Conservation (phyloP, 208 protist species). For the Polymyxa betae region DNA sequence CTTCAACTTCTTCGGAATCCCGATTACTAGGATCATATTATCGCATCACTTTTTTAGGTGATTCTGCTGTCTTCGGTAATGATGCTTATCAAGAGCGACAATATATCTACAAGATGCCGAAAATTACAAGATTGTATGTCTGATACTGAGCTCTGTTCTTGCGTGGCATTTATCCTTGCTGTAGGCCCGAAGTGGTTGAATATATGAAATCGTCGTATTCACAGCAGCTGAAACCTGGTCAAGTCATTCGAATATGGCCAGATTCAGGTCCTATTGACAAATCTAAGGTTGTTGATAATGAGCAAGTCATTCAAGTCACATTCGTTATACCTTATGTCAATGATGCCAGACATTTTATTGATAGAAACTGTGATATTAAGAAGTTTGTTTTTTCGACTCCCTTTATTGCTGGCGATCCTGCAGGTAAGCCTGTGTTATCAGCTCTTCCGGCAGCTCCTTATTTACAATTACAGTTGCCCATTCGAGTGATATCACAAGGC, state of each 20-base stretch:
- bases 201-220: constrained; percentile 10
- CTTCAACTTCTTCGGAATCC: not conserved
- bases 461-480: not conserved
- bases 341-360: not conserved
- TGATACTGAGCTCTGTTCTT: not conserved
- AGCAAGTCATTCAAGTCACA: constrained; percentile 26
- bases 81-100: not conserved
- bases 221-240: not conserved
- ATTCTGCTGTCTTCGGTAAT: constrained; percentile 19
- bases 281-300: not conserved
- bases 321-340: not conserved
- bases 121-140: constrained; percentile 11
- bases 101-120: constrained; percentile 53
- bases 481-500: constrained; percentile 16
- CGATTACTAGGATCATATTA: constrained; percentile 31
- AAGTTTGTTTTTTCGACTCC: constrained; percentile 36
- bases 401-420: not conserved
- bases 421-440: not conserved
- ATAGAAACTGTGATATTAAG: not conserved
- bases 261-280: constrained; percentile 10
- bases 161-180: not conserved
- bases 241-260: constrained; percentile 10
- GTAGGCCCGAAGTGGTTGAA: not conserved
- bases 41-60: not conserved
- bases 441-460: not conserved